A percentile compares a stretch with the other conserved stretches of the same genome.
Evolutionary conservation across 768 basidiomycete genomes (phyloP).

Genomic region (Rhizopogon roseolus): DNA sequence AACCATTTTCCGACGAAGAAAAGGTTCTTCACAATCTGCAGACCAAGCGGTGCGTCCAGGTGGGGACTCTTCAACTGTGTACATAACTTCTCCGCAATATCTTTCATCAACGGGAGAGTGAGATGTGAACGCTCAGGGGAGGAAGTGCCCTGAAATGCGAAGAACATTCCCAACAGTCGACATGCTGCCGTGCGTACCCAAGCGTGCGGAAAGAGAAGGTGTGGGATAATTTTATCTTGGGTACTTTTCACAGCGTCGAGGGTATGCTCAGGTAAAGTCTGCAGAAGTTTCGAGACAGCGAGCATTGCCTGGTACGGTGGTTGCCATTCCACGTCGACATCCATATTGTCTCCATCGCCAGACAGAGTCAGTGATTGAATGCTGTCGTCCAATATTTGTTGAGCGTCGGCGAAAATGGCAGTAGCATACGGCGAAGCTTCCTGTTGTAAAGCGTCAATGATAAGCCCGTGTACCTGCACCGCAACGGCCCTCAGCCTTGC

Average conservation of each 20-base stretch:
- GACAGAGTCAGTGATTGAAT: constrained; percentile 32
- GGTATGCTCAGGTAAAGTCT: constrained; percentile 47
- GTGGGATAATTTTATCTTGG: constrained; percentile 60
- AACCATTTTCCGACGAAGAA: constrained; percentile 92
- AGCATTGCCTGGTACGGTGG: constrained; percentile 77
- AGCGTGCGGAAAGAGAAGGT: constrained; percentile 85
- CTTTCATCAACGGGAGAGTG: constrained; percentile 53
- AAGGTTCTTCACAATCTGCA: constrained; percentile 90
- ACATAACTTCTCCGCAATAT: constrained; percentile 68
- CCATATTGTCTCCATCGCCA: constrained; percentile 39
- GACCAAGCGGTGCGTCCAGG: constrained; percentile 62
- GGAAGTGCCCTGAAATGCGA: constrained; percentile 35
- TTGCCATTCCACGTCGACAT: constrained; percentile 71
- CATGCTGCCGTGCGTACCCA: constrained; percentile 88
- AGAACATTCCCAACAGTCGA: constrained; percentile 69
- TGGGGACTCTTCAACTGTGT: constrained; percentile 79
- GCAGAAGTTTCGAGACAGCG: constrained; percentile 57
- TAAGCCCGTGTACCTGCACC: constrained; percentile 76
- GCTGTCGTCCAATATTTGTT: constrained; percentile 38
- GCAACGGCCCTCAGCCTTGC: constrained; percentile 66
- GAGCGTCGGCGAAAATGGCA: constrained; percentile 53
- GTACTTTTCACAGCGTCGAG: constrained; percentile 41
- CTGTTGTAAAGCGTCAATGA: constrained; percentile 61
- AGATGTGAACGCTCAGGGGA: constrained; percentile 35
- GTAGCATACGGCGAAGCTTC: constrained; percentile 42